Conservation (phyloP, 2,329 filamentous ascomycete species). For the Scopulariopsis brevicaulis region DNA sequence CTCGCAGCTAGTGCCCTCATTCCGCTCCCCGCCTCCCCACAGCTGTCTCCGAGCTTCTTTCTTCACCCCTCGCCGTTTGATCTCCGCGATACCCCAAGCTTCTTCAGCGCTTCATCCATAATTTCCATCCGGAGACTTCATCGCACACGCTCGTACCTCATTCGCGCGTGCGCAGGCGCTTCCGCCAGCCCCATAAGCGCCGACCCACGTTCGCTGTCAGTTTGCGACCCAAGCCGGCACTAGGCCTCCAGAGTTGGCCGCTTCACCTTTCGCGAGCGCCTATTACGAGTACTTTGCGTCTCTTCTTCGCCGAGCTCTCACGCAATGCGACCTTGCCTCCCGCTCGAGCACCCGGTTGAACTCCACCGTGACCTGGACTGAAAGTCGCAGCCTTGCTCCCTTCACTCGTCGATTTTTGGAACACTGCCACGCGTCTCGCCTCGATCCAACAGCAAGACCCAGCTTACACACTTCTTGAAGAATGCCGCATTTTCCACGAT, state of each 20-base stretch:
- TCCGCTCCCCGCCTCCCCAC: neutral
- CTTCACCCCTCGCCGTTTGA: neutral
- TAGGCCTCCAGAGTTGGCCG: neutral
- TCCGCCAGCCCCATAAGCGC: neutral
- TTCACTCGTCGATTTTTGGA: neutral
- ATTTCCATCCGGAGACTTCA: neutral
- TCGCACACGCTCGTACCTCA: neutral
- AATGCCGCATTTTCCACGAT: neutral
- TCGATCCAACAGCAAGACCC: neutral
- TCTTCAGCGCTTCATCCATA: no score
- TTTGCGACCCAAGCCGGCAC: neutral
- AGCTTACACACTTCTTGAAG: neutral
- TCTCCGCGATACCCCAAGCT: neutral
- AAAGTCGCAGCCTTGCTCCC: neutral
- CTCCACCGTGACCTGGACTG: neutral
- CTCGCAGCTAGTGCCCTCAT: neutral
- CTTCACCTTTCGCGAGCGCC: neutral
- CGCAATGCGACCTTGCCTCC: neutral
- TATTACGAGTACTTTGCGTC: neutral
- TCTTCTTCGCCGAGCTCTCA: neutral
- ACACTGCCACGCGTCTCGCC: neutral
- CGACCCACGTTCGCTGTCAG: neutral
- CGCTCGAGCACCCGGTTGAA: neutral
- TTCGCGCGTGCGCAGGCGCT: neutral
- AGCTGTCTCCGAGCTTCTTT: neutral